Conservation (phyloP, 257 asterid species). For the Rubia yunnanensis region DNA sequence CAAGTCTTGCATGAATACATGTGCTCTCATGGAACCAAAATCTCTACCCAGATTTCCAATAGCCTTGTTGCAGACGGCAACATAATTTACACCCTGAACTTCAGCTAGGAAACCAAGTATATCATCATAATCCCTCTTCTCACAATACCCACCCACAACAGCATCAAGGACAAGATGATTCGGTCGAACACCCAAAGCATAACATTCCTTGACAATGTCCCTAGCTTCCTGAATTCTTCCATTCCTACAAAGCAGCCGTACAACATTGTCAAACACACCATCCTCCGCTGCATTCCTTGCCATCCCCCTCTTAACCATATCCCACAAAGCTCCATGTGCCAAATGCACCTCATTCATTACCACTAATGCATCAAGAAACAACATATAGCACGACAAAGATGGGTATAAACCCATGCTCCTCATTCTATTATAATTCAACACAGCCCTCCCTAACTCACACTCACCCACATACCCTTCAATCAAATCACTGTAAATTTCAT, state of each 20-base stretch:
- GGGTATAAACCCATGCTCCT: slow-evolving; percentile 52
- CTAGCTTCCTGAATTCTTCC: slow-evolving; percentile 83
- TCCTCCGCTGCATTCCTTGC: slow-evolving; percentile 29
- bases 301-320: slow-evolving; percentile 38
- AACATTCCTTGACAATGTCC: slow-evolving; percentile 38
- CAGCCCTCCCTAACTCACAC: slow-evolving; percentile 54
- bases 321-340: slow-evolving; percentile 40
- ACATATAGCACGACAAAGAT: slow-evolving; percentile 33
- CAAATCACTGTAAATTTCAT: slow-evolving; percentile 55
- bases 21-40: slow-evolving; percentile 50
- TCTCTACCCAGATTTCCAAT: slow-evolving; percentile 43
- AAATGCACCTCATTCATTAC: slow-evolving; percentile 40
- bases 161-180: slow-evolving; percentile 33
- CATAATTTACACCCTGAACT: slow-evolving; percentile 37
- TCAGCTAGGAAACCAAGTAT: slow-evolving; percentile 53
- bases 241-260: slow-evolving; percentile 49
- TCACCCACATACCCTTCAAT: slow-evolving; percentile 54
- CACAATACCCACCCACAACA: slow-evolving; percentile 53
- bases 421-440: slow-evolving; percentile 49
- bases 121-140: slow-evolving; percentile 79
- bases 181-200: slow-evolving; percentile 38
- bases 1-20: slow-evolving; percentile 39
- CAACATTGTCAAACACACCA: slow-evolving; percentile 41
- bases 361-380: slow-evolving; percentile 41
- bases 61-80: slow-evolving; percentile 46